phyloP scores from a whole-genome alignment of 768 basidiomycete species.

The Gloeostereum incarnatum region DNA sequence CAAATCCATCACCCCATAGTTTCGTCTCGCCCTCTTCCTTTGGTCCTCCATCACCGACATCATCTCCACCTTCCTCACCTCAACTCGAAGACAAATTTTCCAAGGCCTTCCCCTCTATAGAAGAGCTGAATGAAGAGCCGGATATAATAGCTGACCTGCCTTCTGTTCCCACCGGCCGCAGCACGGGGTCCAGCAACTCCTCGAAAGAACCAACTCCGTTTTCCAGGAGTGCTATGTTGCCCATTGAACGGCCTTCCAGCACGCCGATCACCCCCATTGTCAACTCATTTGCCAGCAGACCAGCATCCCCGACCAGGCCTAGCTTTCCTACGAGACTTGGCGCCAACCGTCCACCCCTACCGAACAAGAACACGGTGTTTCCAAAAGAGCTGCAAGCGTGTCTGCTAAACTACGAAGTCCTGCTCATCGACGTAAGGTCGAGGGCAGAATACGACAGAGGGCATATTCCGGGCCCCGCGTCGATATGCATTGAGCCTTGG shows the following conservation, averaged over 20 bases:
- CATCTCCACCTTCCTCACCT: slow-evolving; percentile 34
- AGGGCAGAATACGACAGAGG: slow-evolving; percentile 69
- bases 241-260: slow-evolving; percentile 55
- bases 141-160: slow-evolving; percentile 39
- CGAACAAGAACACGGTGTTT: slow-evolving; percentile 47
- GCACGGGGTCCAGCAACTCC: slow-evolving; percentile 16
- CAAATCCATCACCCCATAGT: slow-evolving; percentile 42
- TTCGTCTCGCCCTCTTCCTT: slow-evolving; percentile 64
- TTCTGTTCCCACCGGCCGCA: slow-evolving; percentile 34
- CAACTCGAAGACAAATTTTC: slow-evolving; percentile 53
- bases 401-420: slow-evolving; percentile 45
- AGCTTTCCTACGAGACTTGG: too few relatives aligned
- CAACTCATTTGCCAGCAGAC: slow-evolving; percentile 51
- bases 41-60: slow-evolving; percentile 72
- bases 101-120: slow-evolving; percentile 67
- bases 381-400: slow-evolving; percentile 55
- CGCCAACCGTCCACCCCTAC: slow-evolving; percentile 43
- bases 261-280: slow-evolving; percentile 55
- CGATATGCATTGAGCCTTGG: slow-evolving; percentile 81
- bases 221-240: slow-evolving; percentile 23
- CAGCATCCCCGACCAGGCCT: slow-evolving; percentile 43
- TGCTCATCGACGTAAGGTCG: slow-evolving; percentile 78
- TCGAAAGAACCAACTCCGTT: slow-evolving; percentile 9
- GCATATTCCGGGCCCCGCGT: slow-evolving; percentile 56
- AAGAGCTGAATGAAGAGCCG: slow-evolving; percentile 58